Evolutionary conservation across 2,329 filamentous ascomycete species (phyloP).

Genomic region (Stagonosporopsis tanaceti): DNA sequence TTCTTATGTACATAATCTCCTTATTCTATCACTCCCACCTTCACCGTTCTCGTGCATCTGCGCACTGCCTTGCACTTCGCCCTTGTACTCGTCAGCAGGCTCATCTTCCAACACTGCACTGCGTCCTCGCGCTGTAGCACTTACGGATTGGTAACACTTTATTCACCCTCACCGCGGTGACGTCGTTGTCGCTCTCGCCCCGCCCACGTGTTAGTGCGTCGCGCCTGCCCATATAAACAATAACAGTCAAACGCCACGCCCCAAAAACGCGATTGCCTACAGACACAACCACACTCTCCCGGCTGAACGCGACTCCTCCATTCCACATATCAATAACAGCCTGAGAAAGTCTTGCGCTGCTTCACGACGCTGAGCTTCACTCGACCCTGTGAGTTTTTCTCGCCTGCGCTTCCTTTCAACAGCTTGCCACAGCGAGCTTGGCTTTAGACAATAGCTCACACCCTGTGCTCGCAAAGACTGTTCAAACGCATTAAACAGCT

Average conservation of each 20-base stretch:
- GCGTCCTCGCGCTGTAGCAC: neutral
- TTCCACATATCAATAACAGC: neutral
- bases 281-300: neutral
- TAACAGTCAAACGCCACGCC: neutral
- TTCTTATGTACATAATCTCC: neutral
- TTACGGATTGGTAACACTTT: neutral
- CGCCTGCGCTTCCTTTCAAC: neutral
- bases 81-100: no score
- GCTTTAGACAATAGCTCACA: neutral
- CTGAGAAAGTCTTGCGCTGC: neutral
- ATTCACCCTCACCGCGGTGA: neutral
- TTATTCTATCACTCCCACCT: neutral
- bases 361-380: neutral
- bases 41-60: neutral
- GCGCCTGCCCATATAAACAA: slow-evolving; percentile 5
- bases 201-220: slow-evolving; percentile 3
- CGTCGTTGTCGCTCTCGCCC: neutral
- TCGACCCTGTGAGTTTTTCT: neutral
- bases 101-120: no score
- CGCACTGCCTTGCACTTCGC: neutral
- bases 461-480: neutral
- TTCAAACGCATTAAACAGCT: neutral
- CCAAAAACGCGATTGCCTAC: neutral
- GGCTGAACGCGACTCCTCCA: neutral
- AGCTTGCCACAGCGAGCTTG: neutral